Evolutionary conservation across 2,329 filamentous ascomycete species (phyloP).

Genomic region (Cercospora brassicicola): DNA sequence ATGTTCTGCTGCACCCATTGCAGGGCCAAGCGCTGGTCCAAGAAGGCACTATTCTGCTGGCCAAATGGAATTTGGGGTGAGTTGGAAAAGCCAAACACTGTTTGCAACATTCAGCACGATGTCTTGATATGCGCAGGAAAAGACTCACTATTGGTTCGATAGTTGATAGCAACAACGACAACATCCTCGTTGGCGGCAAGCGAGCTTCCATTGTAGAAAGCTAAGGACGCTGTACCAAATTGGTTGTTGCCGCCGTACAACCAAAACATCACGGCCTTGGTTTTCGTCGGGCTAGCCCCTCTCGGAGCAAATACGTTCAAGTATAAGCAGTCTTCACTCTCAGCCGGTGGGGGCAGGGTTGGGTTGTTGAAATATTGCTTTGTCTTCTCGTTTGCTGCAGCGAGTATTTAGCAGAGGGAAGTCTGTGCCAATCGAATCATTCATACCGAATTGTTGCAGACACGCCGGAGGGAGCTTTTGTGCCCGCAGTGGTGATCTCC

Average conservation of each 20-base stretch:
- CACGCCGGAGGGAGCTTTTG: slow-evolving; percentile 22
- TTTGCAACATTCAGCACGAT: neutral
- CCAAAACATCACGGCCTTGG: slow-evolving; percentile 27
- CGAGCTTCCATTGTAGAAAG: slow-evolving; percentile 25
- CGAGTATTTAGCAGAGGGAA: neutral
- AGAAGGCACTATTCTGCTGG: slow-evolving; percentile 36
- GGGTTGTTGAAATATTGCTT: slow-evolving; percentile 25
- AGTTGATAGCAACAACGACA: slow-evolving; percentile 27
- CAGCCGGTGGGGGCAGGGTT: slow-evolving; percentile 14
- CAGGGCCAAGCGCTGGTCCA: slow-evolving; percentile 38
- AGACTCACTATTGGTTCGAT: slow-evolving; percentile 21
- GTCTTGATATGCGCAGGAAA: neutral
- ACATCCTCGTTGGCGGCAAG: slow-evolving; percentile 26
- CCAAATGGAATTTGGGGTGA: slow-evolving; percentile 37
- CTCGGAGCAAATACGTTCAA: slow-evolving; percentile 24
- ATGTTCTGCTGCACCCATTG: slow-evolving; percentile 54
- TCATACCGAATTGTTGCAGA: slow-evolving; percentile 26
- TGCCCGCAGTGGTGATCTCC: slow-evolving; percentile 16
- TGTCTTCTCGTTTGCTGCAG: slow-evolving; percentile 7
- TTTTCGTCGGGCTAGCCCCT: slow-evolving; percentile 14
- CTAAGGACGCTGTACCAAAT: slow-evolving; percentile 22
- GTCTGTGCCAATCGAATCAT: no score
- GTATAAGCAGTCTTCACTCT: slow-evolving; percentile 28
- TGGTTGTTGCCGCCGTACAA: slow-evolving; percentile 23
- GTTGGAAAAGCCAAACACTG: slow-evolving; percentile 30